Evolutionary conservation across 2,329 filamentous ascomycete species (phyloP).

Genomic region (Seiridium cupressi): DNA sequence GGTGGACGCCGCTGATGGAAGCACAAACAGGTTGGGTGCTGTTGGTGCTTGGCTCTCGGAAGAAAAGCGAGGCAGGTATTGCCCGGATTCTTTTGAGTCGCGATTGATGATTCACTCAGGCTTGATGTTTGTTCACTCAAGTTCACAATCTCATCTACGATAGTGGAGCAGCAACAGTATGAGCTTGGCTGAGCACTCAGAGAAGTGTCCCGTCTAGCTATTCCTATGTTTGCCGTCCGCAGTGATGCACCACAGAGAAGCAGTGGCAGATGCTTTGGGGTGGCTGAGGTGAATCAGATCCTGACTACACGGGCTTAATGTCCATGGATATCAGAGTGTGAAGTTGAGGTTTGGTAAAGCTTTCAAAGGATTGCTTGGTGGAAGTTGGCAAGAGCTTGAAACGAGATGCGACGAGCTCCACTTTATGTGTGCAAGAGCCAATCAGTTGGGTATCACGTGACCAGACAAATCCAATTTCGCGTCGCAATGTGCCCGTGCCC

Average conservation of each 20-base stretch:
- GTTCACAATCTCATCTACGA: conserved; percentile 8
- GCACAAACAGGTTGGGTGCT: background rate
- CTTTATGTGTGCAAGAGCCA: too few species aligned
- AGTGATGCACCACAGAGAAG: background rate
- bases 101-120: background rate
- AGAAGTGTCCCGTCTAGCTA: conserved; percentile 8
- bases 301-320: too few species aligned
- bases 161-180: background rate
- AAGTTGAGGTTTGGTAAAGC: background rate
- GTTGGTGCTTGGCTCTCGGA: background rate
- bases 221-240: conserved; percentile 1
- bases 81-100: background rate
- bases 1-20: background rate
- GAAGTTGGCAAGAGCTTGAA: background rate
- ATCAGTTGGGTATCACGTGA: too few species aligned
- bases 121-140: conserved; percentile 8
- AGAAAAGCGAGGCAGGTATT: background rate
- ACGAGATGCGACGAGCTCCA: too few species aligned
- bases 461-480: too few species aligned
- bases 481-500: too few species aligned
- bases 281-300: too few species aligned
- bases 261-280: background rate
- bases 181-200: background rate
- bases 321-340: too few species aligned
- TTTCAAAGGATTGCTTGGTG: background rate